These are phyloP conservation scores for Fusarium sp. DNA, from an alignment of 2,329 filamentous ascomycete genomes.

Conservation along the genomic window DNA sequence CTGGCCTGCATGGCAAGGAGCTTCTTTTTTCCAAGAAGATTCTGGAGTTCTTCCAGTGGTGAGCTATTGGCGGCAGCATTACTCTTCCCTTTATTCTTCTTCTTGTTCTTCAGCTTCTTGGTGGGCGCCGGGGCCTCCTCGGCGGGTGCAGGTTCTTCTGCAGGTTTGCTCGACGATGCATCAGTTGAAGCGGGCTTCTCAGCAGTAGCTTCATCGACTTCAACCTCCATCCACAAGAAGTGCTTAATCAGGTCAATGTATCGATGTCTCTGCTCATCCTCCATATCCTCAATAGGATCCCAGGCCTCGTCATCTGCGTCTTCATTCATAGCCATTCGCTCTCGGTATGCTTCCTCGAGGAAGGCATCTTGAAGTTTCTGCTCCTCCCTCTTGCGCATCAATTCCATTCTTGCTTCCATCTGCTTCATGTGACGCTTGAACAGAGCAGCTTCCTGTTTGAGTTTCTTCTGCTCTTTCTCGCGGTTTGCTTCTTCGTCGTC, in stretches of 20 bases:
- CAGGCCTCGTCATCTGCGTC: slow-evolving; percentile 35
- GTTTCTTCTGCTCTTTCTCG: slow-evolving; percentile 43
- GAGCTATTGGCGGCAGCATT: neutral
- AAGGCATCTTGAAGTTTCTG: slow-evolving; percentile 41
- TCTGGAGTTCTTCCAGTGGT: neutral
- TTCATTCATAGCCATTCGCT: slow-evolving; percentile 31
- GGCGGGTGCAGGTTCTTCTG: neutral
- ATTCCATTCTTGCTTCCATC: slow-evolving; percentile 31
- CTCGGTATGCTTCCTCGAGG: slow-evolving; percentile 40
- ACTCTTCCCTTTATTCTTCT: slow-evolving; percentile 28
- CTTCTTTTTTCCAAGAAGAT: slow-evolving; percentile 17
- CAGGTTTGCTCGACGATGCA: neutral
- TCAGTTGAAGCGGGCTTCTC: neutral
- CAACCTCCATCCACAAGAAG: slow-evolving; percentile 41
- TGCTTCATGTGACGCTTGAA: slow-evolving; percentile 41
- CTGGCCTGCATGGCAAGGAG: slow-evolving; percentile 23
- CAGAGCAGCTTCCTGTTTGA: slow-evolving; percentile 42
- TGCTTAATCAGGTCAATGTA: slow-evolving; percentile 44
- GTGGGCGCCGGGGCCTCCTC: neutral
- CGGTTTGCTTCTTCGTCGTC: slow-evolving; percentile 37
- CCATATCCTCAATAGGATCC: slow-evolving; percentile 43
- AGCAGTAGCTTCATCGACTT: neutral
- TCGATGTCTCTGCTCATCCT: slow-evolving; percentile 32
- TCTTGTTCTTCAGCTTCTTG: slow-evolving; percentile 25
- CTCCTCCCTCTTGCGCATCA: slow-evolving; percentile 37